phyloP scores from a whole-genome alignment of 257 asterid species.

The Ajuga chamaepitys region DNA sequence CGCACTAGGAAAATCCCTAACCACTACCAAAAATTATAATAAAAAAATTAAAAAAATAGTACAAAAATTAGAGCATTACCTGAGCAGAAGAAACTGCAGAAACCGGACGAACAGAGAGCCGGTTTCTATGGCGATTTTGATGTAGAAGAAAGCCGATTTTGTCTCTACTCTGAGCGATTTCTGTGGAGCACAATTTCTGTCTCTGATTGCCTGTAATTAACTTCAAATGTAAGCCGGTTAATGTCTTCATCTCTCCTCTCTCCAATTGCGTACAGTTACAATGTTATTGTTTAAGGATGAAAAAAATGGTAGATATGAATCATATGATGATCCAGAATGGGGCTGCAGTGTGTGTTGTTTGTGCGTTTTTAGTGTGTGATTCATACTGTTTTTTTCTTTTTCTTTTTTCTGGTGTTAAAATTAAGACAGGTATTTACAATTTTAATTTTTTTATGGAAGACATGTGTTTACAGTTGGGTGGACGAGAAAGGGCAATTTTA shows the following conservation, averaged over 20 bases:
- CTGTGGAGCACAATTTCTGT: constrained; percentile 13
- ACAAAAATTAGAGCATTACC: constrained; percentile 19
- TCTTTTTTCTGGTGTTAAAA: neutral
- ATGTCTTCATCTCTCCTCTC: constrained; percentile 37
- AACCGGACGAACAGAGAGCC: constrained; percentile 12
- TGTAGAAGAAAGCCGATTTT: constrained; percentile 23
- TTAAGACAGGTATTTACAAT: too few species aligned
- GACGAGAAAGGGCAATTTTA: neutral
- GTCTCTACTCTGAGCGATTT: constrained; percentile 11
- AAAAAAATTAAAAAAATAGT: neutral
- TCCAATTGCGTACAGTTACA: neutral
- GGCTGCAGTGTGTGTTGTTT: neutral
- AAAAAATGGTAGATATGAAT: neutral
- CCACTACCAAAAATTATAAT: too few species aligned
- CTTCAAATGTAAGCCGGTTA: constrained; percentile 33
- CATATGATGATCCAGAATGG: neutral
- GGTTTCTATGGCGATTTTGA: constrained; percentile 20
- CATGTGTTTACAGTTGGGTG: constrained; percentile 4
- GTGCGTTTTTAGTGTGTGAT: neutral
- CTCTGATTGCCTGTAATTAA: constrained; percentile 22
- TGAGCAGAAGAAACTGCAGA: constrained; percentile 28
- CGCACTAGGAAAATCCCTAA: too few species aligned
- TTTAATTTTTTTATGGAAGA: too few species aligned
- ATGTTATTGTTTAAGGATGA: neutral
- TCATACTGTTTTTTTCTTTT: neutral